Evolutionary conservation across 2,329 filamentous ascomycete species (phyloP).

Genomic region (Trichophyton schoenleinii): DNA sequence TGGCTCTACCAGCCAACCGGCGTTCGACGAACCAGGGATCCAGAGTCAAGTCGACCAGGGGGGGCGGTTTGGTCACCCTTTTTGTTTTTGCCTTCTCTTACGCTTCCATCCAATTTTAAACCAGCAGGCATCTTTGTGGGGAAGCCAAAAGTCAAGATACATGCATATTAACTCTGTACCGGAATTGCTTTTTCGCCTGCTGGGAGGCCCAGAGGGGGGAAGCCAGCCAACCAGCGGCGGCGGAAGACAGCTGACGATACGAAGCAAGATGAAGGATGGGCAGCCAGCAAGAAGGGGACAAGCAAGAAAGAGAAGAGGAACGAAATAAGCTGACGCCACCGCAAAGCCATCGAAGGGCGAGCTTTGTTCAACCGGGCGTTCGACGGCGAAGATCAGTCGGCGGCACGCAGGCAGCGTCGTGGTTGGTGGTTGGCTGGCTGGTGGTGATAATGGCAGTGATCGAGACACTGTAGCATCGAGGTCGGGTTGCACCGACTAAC

Average conservation of each 20-base stretch:
- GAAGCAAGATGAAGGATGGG: background rate
- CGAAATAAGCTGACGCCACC: background rate
- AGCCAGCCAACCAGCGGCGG: background rate
- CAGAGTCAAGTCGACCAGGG: background rate
- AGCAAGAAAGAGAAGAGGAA: background rate
- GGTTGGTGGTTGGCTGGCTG: no score
- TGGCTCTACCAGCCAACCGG: background rate
- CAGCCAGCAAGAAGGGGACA: background rate
- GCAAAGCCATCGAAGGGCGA: background rate
- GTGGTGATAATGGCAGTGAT: no score
- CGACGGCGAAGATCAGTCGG: background rate
- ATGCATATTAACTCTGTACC: no score
- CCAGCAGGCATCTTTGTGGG: background rate
- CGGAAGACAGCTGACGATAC: background rate
- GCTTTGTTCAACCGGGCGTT: background rate
- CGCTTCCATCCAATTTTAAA: background rate
- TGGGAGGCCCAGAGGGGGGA: background rate
- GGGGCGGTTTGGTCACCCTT: no score
- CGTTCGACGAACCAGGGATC: background rate
- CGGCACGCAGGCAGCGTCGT: no score
- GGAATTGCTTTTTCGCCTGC: background rate
- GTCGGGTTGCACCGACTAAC: no score
- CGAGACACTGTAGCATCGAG: no score
- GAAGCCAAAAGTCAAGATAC: background rate
- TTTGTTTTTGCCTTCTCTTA: no score